Base-by-base conservation (phyloP, 257 asterid species). In the Nicotiana undulata region DNA sequence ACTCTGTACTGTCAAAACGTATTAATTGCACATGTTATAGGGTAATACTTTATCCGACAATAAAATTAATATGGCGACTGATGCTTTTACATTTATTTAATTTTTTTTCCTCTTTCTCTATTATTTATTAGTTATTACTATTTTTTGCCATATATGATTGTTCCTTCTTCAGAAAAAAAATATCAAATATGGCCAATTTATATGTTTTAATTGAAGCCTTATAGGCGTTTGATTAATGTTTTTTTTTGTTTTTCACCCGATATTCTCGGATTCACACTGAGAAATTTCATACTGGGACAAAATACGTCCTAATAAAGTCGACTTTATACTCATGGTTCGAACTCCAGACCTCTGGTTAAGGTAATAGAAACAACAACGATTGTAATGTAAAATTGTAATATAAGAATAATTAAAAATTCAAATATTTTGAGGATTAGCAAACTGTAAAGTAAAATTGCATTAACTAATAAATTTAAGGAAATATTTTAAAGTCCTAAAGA, bases 21-120 rank as follows among this genome's bases (percentile, higher is more conserved):
- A 74, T 74, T 74, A 74, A 74, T 74, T 74, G 26, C 78, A 46
- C 78, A 74, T 74, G 78, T 24, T 72, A 72, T 46, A 0, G 37
- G 37, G 2, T 49, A 74, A 44, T 74, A 49, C 60, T 72, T 72
- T 72, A 72, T 22, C 15, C 28, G 61, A 46, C 60, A 63, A 79
- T 63, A 52, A 52, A 32, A 64, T 51, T 55, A 64, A 24, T 76
- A 13, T 13, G 61, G 40, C 12, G 40, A 74, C 44, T 74, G 29
- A 3, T 22, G 56, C 29, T 34, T 68, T 6, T 13, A 7, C 11
- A 17, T 20, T 13, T 10, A 2, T 22, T 59, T 59, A 59, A 17
- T 17, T 17, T 6, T 7, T 4, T 18, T 2, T 0, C 63, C 63
- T 18, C 5, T 18, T 20, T 3, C 31, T 28, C 63, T n/a, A 24